These are phyloP conservation scores for Kluyveromyces wickerhamii DNA, from an alignment of 805 yeast species.

Conservation along the genomic window DNA sequence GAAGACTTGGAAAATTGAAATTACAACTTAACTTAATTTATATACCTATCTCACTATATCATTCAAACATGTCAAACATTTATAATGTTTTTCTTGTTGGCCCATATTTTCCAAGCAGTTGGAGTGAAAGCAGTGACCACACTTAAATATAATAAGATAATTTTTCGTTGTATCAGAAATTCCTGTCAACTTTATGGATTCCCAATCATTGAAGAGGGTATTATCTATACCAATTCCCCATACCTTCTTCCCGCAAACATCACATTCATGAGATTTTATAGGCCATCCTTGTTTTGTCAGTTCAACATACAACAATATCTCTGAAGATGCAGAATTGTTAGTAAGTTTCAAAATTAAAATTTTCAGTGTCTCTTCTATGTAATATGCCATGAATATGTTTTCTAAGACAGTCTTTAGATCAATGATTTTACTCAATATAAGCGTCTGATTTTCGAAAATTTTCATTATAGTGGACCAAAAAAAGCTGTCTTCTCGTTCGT, in stretches of 20 bases:
- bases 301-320: slow-evolving; percentile 36
- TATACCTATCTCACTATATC: background rate
- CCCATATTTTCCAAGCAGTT: slow-evolving; percentile 25
- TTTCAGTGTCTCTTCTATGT: slow-evolving; percentile 53
- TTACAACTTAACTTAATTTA: background rate
- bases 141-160: slow-evolving; percentile 18
- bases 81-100: slow-evolving; percentile 12
- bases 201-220: slow-evolving; percentile 51
- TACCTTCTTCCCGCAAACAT: slow-evolving; percentile 63
- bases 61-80: slow-evolving; percentile 19
- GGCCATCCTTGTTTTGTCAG: slow-evolving; percentile 58
- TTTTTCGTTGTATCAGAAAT: slow-evolving; percentile 2
- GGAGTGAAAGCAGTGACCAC: slow-evolving; percentile 27
- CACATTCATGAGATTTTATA: slow-evolving; percentile 48
- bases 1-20: slow-evolving; percentile 33
- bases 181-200: slow-evolving; percentile 31
- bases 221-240: slow-evolving; percentile 60
- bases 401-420: slow-evolving; percentile 52
- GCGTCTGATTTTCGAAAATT: slow-evolving; percentile 43
- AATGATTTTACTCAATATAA: slow-evolving; percentile 43
- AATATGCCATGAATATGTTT: slow-evolving; percentile 57
- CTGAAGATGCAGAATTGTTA: slow-evolving; percentile 46
- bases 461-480: slow-evolving; percentile 48
- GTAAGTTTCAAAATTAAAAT: slow-evolving; percentile 44
- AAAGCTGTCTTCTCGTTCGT: slow-evolving; percentile 27